These are phyloP conservation scores for Lipomyces yamadae DNA, from an alignment of 805 yeast genomes.

Conservation along the genomic window DNA sequence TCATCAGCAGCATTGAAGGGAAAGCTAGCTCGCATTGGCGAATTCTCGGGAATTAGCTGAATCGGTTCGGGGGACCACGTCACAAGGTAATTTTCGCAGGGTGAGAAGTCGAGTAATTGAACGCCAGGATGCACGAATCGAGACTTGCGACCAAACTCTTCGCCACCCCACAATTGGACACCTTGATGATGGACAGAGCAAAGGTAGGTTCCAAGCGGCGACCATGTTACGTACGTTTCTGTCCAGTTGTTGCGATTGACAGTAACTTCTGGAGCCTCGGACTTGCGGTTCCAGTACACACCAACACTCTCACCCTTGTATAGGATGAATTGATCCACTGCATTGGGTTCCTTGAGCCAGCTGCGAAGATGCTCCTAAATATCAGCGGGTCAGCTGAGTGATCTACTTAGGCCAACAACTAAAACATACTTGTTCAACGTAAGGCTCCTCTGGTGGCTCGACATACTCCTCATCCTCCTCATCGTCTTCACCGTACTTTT, in stretches of 20 bases:
- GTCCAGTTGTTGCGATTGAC: slow-evolving; percentile 85
- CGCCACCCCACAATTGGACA: slow-evolving; percentile 95
- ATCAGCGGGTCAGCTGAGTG: background rate
- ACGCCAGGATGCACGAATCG: slow-evolving; percentile 89
- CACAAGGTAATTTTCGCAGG: slow-evolving; percentile 86
- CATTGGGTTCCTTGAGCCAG: slow-evolving; percentile 87
- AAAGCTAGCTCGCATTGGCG: slow-evolving; percentile 66
- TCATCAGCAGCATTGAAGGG: slow-evolving; percentile 87
- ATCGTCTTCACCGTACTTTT: slow-evolving; percentile 68
- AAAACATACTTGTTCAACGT: slow-evolving; percentile 56
- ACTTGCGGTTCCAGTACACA: slow-evolving; percentile 81
- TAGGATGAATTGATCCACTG: slow-evolving; percentile 86
- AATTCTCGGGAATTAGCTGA: slow-evolving; percentile 65
- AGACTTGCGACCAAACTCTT: slow-evolving; percentile 68
- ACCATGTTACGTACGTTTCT: slow-evolving; percentile 82
- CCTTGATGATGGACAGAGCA: slow-evolving; percentile 93
- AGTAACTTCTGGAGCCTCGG: slow-evolving; percentile 72
- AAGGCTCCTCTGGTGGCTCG: slow-evolving; percentile 76
- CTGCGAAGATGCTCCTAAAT: slow-evolving; percentile 71
- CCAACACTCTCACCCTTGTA: slow-evolving; percentile 82
- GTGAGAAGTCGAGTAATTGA: slow-evolving; percentile 87
- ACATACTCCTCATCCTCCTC: slow-evolving; percentile 60
- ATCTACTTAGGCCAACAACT: background rate
- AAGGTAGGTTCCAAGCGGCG: slow-evolving; percentile 90
- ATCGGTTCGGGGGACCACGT: slow-evolving; percentile 90